Evolutionary conservation across 306 rosid species (phyloP).

Genomic region (Ochetophila trinervis): DNA sequence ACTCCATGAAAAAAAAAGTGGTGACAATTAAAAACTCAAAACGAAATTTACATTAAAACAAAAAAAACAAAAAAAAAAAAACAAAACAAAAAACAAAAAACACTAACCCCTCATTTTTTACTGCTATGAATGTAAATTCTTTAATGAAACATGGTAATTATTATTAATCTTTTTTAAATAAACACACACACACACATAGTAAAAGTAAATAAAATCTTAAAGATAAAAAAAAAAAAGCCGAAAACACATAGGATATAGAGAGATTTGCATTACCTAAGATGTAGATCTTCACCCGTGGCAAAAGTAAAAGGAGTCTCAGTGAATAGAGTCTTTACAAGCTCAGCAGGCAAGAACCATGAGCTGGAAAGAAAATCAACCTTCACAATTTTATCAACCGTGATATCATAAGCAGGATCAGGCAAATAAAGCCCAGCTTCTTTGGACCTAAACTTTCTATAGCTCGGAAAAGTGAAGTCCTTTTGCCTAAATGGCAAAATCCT

Average conservation of each 20-base stretch:
- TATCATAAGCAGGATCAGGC: conserved; percentile 97
- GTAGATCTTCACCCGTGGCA: conserved; percentile 97
- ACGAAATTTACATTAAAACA: too few species aligned
- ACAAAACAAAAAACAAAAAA: too few species aligned
- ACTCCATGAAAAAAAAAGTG: too few species aligned
- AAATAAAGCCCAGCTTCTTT: conserved; percentile 91
- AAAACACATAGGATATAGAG: too few species aligned
- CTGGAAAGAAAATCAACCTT: conserved; percentile 98
- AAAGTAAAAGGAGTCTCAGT: conserved; percentile 85
- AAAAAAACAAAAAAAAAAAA: too few species aligned
- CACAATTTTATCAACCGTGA: conserved; percentile 74
- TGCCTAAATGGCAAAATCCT: conserved; percentile 91
- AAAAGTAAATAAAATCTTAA: not conserved
- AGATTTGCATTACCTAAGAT: conserved; percentile 57
- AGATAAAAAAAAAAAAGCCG: not conserved
- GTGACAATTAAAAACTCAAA: too few species aligned
- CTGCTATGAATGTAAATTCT: not conserved
- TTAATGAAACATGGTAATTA: not conserved
- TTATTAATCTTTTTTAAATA: too few species aligned
- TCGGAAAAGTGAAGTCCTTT: conserved; percentile 88
- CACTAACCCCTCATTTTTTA: too few species aligned
- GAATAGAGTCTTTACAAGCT: conserved; percentile 76
- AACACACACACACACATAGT: too few species aligned
- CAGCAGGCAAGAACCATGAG: conserved; percentile 89
- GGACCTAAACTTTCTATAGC: conserved; percentile 84